Conservation (phyloP, 2,329 filamentous ascomycete species). For the Mycosphaerella arachidis region DNA sequence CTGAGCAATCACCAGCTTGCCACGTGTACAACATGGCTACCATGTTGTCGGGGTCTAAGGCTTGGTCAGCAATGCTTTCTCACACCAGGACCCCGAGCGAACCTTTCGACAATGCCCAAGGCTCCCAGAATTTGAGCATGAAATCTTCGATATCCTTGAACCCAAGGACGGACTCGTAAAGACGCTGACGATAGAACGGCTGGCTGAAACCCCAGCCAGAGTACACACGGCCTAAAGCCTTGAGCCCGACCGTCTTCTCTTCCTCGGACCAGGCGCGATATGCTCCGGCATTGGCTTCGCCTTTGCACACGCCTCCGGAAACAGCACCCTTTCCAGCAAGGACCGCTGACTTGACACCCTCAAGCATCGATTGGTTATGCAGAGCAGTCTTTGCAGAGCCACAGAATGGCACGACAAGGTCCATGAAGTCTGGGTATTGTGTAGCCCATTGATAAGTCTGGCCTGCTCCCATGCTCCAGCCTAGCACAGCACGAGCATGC, state of each 20-base stretch:
- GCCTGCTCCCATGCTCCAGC: slow-evolving; percentile 67
- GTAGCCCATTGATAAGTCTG: slow-evolving; percentile 49
- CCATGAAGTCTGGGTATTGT: slow-evolving; percentile 54
- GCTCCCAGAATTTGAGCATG: slow-evolving; percentile 70
- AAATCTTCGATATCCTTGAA: slow-evolving; percentile 69
- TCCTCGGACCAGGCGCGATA: slow-evolving; percentile 35
- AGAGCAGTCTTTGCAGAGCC: slow-evolving; percentile 59
- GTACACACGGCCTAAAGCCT: slow-evolving; percentile 63
- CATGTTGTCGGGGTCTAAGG: slow-evolving; percentile 66
- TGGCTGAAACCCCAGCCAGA: slow-evolving; percentile 79
- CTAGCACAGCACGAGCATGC: slow-evolving; percentile 59
- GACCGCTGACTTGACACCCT: slow-evolving; percentile 59
- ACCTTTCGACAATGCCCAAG: slow-evolving; percentile 66
- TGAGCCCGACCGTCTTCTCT: slow-evolving; percentile 56
- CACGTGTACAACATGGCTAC: slow-evolving; percentile 73
- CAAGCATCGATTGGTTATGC: slow-evolving; percentile 65
- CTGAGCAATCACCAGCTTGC: slow-evolving; percentile 68
- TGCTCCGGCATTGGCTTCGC: slow-evolving; percentile 37
- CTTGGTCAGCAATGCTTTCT: slow-evolving; percentile 3
- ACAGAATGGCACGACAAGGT: slow-evolving; percentile 62
- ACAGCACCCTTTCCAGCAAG: slow-evolving; percentile 54
- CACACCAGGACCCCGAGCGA: not conserved
- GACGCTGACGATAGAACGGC: slow-evolving; percentile 67
- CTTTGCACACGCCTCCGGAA: slow-evolving; percentile 50
- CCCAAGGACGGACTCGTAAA: slow-evolving; percentile 62